Percentiles rank a stretch among this genome's conserved stretches.
phyloP scores from a whole-genome alignment of 2,329 filamentous ascomycete species.

The Aspergillus udagawae region DNA sequence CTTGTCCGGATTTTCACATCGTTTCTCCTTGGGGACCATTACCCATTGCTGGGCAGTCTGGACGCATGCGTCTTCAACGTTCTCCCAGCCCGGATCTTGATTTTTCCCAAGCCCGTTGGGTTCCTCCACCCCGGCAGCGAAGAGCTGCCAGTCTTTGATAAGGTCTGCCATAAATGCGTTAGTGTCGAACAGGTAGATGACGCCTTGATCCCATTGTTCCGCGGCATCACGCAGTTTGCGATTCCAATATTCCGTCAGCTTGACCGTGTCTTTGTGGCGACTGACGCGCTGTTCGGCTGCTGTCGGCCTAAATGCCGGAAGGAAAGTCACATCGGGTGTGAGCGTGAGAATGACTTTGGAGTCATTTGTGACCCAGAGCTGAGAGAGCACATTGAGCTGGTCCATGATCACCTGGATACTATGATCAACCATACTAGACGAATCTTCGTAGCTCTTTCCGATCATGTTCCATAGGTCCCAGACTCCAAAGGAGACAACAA shows the following conservation, averaged over 20 bases:
- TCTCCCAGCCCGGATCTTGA: conserved; percentile 31
- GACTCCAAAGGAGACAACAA: conserved; percentile 36
- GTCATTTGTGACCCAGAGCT: conserved; percentile 24
- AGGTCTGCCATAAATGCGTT: conserved; percentile 37
- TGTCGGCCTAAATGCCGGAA: conserved; percentile 30
- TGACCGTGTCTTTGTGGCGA: conserved; percentile 32
- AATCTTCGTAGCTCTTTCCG: conserved; percentile 22
- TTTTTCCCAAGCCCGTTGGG: conserved; percentile 32
- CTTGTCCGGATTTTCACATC: conserved; percentile 34
- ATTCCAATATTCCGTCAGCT: conserved; percentile 35
- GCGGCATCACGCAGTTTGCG: conserved; percentile 24
- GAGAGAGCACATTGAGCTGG: conserved; percentile 27
- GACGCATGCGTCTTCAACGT: conserved; percentile 35
- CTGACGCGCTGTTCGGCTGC: conserved; percentile 18
- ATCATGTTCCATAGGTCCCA: conserved; percentile 39
- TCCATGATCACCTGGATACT: conserved; percentile 32
- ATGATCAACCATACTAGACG: conserved; percentile 23
- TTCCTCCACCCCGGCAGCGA: conserved; percentile 31
- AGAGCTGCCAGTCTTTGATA: conserved; percentile 37
- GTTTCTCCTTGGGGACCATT: conserved; percentile 28
- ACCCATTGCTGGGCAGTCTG: conserved; percentile 23
- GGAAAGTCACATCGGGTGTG: conserved; percentile 38
- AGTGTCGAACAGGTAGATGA: conserved; percentile 38
- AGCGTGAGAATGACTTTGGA: conserved; percentile 36
- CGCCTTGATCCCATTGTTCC: conserved; percentile 29